Base-by-base conservation (phyloP, 2,329 filamentous ascomycete genomes). In the Dactylella cylindrospora region DNA sequence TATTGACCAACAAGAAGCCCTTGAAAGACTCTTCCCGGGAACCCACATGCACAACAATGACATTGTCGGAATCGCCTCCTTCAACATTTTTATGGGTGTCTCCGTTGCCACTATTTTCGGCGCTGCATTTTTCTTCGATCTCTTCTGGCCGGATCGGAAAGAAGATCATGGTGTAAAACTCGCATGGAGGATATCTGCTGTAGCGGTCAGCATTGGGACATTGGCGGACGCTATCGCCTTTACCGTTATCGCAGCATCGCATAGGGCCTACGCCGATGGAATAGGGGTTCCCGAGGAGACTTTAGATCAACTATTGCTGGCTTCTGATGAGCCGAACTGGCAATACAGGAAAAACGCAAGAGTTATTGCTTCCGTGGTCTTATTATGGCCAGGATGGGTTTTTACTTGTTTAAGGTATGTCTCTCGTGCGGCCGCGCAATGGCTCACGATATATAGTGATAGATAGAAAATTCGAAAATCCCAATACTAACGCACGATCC, bases 111-210 rank as follows among this genome's bases (percentile, higher is more conserved):
- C 76, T 38, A 77, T 82, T 66, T 82, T 83, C 66, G 79, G 79
- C 17, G 76, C 76, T 0, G 80, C 76, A 0, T 82, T 82, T 73
- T 82, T 82, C 73, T 81, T 82, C 70, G 80, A 82, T 67, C 75
- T 83, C 2, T 81, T 82, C 71, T 82, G 79, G 78, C 80, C 80
- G 0, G 78, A 79, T 45, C 74, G 80, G 40, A 69, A 73, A 7
- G 80, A 83, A 62, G 76, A 73, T 3, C 68, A 64, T 15, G 69
- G 72, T 15, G 78, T 82, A 2, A 76, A 76, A 41, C 66, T 76
- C n/a, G 76, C 79, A 0, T 83, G 80, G 80, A 78, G 75, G 67
- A 73, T 77, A 8, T 78, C 74, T 64, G 76, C 77, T 0, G 70
- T 80, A 1, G 68, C 79, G 2, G 72, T 80, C 5, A 76, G 74